Conservation (phyloP, 2,329 filamentous ascomycete genomes). For the Clarireedia monteithiana region DNA sequence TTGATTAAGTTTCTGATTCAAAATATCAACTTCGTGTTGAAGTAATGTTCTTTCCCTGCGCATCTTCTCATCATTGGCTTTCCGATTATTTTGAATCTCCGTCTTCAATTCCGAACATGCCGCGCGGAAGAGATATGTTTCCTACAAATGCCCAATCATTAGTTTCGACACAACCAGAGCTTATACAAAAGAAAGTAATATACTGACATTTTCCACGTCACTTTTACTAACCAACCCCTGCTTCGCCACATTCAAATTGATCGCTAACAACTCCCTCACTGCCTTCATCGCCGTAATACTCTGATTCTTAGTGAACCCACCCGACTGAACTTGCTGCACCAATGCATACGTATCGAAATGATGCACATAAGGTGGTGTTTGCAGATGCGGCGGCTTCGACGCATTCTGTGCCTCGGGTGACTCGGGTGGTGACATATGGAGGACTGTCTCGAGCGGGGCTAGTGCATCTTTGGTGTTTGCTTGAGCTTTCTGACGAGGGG, state of each 20-base stretch:
- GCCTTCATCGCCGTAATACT: slow-evolving; percentile 88
- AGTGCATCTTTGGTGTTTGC: slow-evolving; percentile 24
- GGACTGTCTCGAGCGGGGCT: slow-evolving; percentile 44
- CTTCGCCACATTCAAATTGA: slow-evolving; percentile 75
- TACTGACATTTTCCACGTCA: slow-evolving; percentile 71
- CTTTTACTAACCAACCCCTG: slow-evolving; percentile 78
- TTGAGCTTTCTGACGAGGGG: slow-evolving; percentile 26
- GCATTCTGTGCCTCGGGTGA: slow-evolving; percentile 30
- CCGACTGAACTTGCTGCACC: slow-evolving; percentile 67
- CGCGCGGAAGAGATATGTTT: slow-evolving; percentile 87
- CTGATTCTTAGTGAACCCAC: slow-evolving; percentile 67
- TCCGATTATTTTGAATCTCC: slow-evolving; percentile 73
- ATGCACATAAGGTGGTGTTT: slow-evolving; percentile 76
- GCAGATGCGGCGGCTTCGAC: slow-evolving; percentile 56
- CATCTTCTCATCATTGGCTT: slow-evolving; percentile 70
- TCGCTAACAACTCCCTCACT: slow-evolving; percentile 65
- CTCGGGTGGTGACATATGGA: slow-evolving; percentile 39
- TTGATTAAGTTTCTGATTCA: slow-evolving; percentile 77
- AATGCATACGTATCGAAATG: slow-evolving; percentile 94
- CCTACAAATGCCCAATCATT: slow-evolving; percentile 34
- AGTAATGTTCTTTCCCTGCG: slow-evolving; percentile 76
- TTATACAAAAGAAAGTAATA: background rate
- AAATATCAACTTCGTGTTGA: slow-evolving; percentile 91
- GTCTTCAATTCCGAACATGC: slow-evolving; percentile 87
- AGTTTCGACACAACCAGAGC: background rate